phyloP scores from a whole-genome alignment of 805 yeast genomes.

The Candida jianshihensis region DNA sequence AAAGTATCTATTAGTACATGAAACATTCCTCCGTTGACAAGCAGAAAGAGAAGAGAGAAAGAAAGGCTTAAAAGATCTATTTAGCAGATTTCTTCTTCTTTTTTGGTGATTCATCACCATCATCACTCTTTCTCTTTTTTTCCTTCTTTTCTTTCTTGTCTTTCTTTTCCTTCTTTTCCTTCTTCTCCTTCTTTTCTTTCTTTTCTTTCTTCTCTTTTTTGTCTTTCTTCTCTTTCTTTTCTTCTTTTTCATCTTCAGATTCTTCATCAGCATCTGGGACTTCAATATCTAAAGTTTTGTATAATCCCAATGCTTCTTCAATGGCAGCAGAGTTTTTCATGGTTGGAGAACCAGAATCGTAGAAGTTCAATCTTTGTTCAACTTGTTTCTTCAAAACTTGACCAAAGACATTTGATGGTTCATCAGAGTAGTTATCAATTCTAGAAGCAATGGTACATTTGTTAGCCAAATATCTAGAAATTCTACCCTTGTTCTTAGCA shows the following conservation, averaged over 20 bases:
- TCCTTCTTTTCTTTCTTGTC: slow-evolving; percentile 44
- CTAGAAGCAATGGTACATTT: slow-evolving; percentile 98
- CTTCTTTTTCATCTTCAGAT: slow-evolving; percentile 26
- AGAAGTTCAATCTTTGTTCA: slow-evolving; percentile 93
- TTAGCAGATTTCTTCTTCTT: slow-evolving; percentile 29
- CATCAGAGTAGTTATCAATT: slow-evolving; percentile 95
- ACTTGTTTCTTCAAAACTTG: slow-evolving; percentile 90
- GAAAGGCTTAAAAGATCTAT: slow-evolving; percentile 5
- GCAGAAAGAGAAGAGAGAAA: no score
- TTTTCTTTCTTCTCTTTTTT: slow-evolving; percentile 40
- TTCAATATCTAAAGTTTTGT: slow-evolving; percentile 40
- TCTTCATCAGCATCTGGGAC: slow-evolving; percentile 29
- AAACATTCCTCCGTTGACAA: no score
- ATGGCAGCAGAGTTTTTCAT: slow-evolving; percentile 94
- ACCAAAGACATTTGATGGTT: slow-evolving; percentile 88
- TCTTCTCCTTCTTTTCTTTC: slow-evolving; percentile 39
- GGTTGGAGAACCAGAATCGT: slow-evolving; percentile 94
- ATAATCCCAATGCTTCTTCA: slow-evolving; percentile 77
- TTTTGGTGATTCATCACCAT: slow-evolving; percentile 27
- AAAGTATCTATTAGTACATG: slow-evolving; percentile 8
- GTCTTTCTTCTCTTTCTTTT: slow-evolving; percentile 26
- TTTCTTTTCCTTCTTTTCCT: slow-evolving; percentile 44
- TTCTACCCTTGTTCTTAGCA: slow-evolving; percentile 97
- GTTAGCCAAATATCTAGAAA: slow-evolving; percentile 96
- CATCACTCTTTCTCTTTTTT: slow-evolving; percentile 37